phyloP scores from a whole-genome alignment of 306 rosid genomes.

The Casuarina glauca region DNA sequence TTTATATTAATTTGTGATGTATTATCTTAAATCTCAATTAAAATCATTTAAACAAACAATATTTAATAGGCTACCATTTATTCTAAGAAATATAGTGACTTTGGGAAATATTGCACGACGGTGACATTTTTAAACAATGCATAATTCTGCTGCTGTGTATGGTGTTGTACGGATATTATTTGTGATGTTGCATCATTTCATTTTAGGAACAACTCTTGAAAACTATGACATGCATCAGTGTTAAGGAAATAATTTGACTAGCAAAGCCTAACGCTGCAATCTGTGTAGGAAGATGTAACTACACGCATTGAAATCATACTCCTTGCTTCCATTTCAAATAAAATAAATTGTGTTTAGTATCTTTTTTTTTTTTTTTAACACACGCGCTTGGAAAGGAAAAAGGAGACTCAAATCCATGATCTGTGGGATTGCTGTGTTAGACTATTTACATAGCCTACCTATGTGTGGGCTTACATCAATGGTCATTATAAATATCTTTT shows the following conservation, averaged over 20 bases:
- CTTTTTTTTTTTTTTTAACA: too few species aligned
- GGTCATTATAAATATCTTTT: too few species aligned
- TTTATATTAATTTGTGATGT: too few species aligned
- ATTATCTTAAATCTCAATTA: too few species aligned
- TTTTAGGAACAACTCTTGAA: too few species aligned
- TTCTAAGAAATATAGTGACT: constrained; percentile 4
- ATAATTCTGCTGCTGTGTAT: neutral
- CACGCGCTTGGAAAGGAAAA: too few species aligned
- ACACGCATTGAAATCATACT: constrained; percentile 7
- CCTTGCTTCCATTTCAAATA: constrained; percentile 1
- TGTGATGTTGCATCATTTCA: neutral
- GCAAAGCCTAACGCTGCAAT: neutral
- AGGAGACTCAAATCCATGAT: too few species aligned
- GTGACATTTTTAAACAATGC: constrained; percentile 1
- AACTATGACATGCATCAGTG: constrained; percentile 15
- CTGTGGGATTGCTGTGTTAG: too few species aligned
- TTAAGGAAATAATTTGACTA: neutral
- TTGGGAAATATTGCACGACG: neutral
- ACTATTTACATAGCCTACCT: too few species aligned
- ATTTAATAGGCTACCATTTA: neutral
- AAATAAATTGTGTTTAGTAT: constrained; percentile 13
- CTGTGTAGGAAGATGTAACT: neutral
- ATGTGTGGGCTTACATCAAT: too few species aligned
- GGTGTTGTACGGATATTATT: neutral
- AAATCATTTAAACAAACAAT: too few species aligned